These are phyloP conservation scores for Parietichytrium sp. DNA, from an alignment of 108 stramenopile genomes.

Conservation along the genomic window DNA sequence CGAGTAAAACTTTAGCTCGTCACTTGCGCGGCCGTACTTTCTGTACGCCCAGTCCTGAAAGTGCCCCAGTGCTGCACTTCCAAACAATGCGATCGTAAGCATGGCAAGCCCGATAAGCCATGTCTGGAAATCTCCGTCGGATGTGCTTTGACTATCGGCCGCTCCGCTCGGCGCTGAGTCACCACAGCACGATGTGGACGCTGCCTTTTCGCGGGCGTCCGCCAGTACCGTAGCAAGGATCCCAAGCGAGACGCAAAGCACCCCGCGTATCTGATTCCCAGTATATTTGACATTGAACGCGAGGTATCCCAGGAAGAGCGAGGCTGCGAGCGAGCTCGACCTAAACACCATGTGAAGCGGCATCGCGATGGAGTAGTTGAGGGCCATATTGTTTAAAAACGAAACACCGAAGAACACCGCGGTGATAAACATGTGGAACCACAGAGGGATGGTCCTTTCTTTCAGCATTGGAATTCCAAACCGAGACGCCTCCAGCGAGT, in stretches of 20 bases:
- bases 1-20: slow-evolving; percentile 38
- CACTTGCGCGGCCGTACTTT: neutral
- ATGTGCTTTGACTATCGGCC: neutral
- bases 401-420: neutral
- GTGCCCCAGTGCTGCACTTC: slow-evolving; percentile 29
- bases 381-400: slow-evolving; percentile 36
- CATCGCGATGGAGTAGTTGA: slow-evolving; percentile 33
- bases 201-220: slow-evolving; percentile 1
- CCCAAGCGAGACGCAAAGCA: slow-evolving; percentile 2
- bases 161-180: neutral
- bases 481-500: neutral
- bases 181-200: neutral
- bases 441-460: neutral
- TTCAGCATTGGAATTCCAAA: neutral
- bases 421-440: slow-evolving; percentile 14
- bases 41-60: neutral
- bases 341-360: slow-evolving; percentile 43
- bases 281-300: neutral
- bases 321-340: neutral
- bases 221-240: neutral
- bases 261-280: neutral
- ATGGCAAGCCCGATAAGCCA: slow-evolving; percentile 37
- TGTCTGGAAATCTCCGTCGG: neutral
- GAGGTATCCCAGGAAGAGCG: slow-evolving; percentile 6
- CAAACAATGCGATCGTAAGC: slow-evolving; percentile 6